phyloP scores from a whole-genome alignment of 306 rosid species.

The Notholithocarpus densiflorus region DNA sequence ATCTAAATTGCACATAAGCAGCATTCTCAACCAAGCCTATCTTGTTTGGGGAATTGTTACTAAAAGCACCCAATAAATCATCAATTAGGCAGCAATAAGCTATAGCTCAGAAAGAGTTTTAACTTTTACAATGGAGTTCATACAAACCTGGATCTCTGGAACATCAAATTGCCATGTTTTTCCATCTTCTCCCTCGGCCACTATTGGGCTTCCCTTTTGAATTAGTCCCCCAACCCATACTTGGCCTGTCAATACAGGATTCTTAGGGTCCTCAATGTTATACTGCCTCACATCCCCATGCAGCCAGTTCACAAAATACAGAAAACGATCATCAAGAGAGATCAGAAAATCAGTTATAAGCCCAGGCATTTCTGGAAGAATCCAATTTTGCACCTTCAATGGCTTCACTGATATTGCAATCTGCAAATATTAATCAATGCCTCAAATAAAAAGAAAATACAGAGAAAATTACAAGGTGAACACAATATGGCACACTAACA shows the following conservation, averaged over 20 bases:
- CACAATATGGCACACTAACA: neutral
- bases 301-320: conserved; percentile 91
- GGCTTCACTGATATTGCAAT: conserved; percentile 65
- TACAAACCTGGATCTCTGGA: conserved; percentile 77
- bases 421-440: conserved; percentile 34
- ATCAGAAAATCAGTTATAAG: conserved; percentile 84
- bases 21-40: neutral
- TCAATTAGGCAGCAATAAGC: neutral
- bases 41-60: neutral
- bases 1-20: neutral
- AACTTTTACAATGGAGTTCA: neutral
- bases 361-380: conserved; percentile 96
- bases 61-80: neutral
- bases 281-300: conserved; percentile 95
- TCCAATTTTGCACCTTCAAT: conserved; percentile 88
- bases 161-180: conserved; percentile 67
- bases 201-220: conserved; percentile 70
- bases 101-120: neutral
- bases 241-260: conserved; percentile 75
- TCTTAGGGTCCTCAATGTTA: conserved; percentile 68
- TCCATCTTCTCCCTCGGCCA: conserved; percentile 66
- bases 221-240: conserved; percentile 84
- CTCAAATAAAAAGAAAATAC: neutral
- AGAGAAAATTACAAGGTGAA: neutral
- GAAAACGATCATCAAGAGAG: conserved; percentile 85